Evolutionary conservation across 2,329 filamentous ascomycete genomes (phyloP).

Genomic region (Dothidotthia symphoricarpi): DNA sequence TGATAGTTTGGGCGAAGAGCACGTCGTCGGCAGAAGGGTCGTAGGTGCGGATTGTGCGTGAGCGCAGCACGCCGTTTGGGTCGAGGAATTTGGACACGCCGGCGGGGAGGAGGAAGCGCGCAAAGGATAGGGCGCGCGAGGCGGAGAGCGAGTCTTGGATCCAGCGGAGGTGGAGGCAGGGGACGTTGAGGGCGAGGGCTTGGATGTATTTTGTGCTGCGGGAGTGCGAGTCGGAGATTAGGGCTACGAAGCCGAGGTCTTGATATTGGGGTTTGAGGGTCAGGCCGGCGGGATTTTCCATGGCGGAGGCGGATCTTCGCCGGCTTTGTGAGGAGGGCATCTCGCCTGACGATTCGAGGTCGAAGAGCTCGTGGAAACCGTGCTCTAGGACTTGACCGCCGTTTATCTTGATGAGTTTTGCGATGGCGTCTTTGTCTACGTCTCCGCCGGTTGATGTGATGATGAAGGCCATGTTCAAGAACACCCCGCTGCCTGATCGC

Average conservation of each 20-base stretch:
- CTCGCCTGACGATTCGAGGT: slow-evolving; percentile 40
- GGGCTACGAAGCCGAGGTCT: slow-evolving; percentile 71
- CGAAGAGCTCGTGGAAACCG: slow-evolving; percentile 81
- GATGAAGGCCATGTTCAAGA: slow-evolving; percentile 82
- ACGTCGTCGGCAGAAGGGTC: slow-evolving; percentile 54
- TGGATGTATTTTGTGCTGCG: slow-evolving; percentile 92
- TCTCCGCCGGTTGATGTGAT: slow-evolving; percentile 65
- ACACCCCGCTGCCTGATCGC: slow-evolving; percentile 51
- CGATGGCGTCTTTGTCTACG: slow-evolving; percentile 57
- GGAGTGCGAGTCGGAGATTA: slow-evolving; percentile 83
- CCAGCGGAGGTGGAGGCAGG: slow-evolving; percentile 83
- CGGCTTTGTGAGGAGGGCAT: slow-evolving; percentile 17
- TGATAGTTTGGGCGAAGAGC: slow-evolving; percentile 28
- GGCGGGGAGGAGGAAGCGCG: slow-evolving; percentile 78
- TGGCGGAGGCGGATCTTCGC: slow-evolving; percentile 10
- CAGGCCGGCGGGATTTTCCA: slow-evolving; percentile 41
- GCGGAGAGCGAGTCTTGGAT: slow-evolving; percentile 67
- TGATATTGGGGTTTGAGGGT: slow-evolving; percentile 55
- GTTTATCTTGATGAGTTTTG: slow-evolving; percentile 63
- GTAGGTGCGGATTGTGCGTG: slow-evolving; percentile 64
- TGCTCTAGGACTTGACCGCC: slow-evolving; percentile 70
- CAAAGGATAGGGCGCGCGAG: slow-evolving; percentile 67
- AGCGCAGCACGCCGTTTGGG: slow-evolving; percentile 65
- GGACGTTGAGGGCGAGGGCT: slow-evolving; percentile 83
- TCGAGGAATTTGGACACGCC: slow-evolving; percentile 76